These are phyloP conservation scores for Globisporangium irregulare DNA, from an alignment of 352 stramenopile genomes.

Conservation along the genomic window DNA sequence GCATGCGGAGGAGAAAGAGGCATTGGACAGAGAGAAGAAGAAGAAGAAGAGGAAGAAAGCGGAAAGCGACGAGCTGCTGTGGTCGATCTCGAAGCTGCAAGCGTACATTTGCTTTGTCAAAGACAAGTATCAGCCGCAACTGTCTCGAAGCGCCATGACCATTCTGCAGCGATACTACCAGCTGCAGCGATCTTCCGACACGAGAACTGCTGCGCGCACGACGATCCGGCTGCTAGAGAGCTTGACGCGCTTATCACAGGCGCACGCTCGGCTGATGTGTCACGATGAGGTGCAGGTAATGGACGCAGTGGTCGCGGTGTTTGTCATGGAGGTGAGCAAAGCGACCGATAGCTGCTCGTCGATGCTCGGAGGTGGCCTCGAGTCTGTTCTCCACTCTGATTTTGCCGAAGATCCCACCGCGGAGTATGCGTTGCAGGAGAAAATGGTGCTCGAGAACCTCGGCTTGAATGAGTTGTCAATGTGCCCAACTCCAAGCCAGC, in stretches of 20 bases:
- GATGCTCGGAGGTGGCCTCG: slow-evolving; percentile 48
- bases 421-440: slow-evolving; percentile 70
- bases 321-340: slow-evolving; percentile 77
- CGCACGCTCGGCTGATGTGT: slow-evolving; percentile 87
- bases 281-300: slow-evolving; percentile 61
- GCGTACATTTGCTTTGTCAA: slow-evolving; percentile 93
- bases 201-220: slow-evolving; percentile 67
- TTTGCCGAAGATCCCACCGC: slow-evolving; percentile 54
- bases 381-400: slow-evolving; percentile 69
- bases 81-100: slow-evolving; percentile 89
- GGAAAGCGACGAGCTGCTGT: slow-evolving; percentile 29
- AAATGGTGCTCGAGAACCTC: slow-evolving; percentile 70
- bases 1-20: slow-evolving; percentile 7
- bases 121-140: slow-evolving; percentile 78
- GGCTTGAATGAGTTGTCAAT: slow-evolving; percentile 52
- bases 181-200: slow-evolving; percentile 60
- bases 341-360: slow-evolving; percentile 56
- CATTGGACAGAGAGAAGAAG: not conserved
- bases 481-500: slow-evolving; percentile 15
- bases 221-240: slow-evolving; percentile 95
- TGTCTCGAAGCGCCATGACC: slow-evolving; percentile 76
- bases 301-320: slow-evolving; percentile 78
- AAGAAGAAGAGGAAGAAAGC: slow-evolving; percentile 19
- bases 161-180: slow-evolving; percentile 93
- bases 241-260: slow-evolving; percentile 90